Base-by-base conservation (phyloP, 139 green algal genomes). In the Klebsormidium nitens region DNA sequence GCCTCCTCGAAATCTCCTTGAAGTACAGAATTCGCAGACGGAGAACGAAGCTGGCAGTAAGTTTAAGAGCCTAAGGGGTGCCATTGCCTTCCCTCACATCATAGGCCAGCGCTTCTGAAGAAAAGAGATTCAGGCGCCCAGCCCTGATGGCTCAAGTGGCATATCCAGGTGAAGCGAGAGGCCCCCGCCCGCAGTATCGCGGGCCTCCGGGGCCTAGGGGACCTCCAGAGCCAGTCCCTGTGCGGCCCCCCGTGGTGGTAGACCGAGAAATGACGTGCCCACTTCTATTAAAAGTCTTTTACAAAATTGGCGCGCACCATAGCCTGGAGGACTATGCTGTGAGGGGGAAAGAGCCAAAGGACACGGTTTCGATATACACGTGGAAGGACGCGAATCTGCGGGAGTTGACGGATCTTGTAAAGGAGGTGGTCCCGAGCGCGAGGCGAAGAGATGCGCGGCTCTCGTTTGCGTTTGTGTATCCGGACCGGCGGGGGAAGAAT, bases 371-470 rank as follows among this genome's bases (percentile, higher is more conserved):
- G 49, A 84, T 96, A 3, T 91, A 96, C 88, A 97, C 91, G 0
- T 97, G 91, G 91, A 82, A 81, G 72, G 91, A 97, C 71, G 91
- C 91, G n/a, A 91, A 84, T 1, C 78, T 97, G 66, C 68, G 89
- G 36, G 91, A 97, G 77, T 80, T 97, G n/a, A 84, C 83, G 2
- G 91, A 96, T 29, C 78, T 96, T 19, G 80, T 80, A 0, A 89
- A 93, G 71, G 86, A 95, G 61, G 88, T 94, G 26, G 23, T 68
- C 2, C 49, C 66, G 2, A 46, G 35, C 4, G 74, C 74, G 2
- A 36, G 74, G 1, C 70, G 56, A 1, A 36, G 72, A 49, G 72
- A 79, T 5, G 75, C 86, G 0, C 72, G 85, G 2, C 69, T 96
- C 8, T 87, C 81, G 5, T 97, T 96, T 73, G 72, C 91, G 5